Conservation (phyloP, 2,329 filamentous ascomycete species). For the Orbilia oligospora region DNA sequence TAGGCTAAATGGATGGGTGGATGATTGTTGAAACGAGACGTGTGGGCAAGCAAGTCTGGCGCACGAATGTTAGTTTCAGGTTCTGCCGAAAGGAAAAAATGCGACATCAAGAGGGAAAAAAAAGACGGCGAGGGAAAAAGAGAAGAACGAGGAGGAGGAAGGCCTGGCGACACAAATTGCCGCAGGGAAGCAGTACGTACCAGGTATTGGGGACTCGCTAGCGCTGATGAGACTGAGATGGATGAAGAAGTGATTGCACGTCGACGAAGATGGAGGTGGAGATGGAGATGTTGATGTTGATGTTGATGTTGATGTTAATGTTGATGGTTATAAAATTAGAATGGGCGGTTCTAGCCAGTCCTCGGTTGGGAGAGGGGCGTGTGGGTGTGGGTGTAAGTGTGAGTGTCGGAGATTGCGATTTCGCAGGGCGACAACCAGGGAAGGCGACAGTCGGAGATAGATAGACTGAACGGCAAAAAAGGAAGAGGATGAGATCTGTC, state of each 20-base stretch:
- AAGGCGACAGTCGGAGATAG: constrained; percentile 2
- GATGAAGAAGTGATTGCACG: constrained; percentile 5
- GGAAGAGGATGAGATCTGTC: background rate
- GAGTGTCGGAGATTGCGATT: constrained; percentile 36
- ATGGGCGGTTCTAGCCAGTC: constrained; percentile 27
- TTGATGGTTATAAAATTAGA: constrained; percentile 48
- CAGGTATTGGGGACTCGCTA: constrained; percentile 3
- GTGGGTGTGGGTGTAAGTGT: too few species aligned
- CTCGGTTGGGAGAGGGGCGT: constrained; percentile 11
- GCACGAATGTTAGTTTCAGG: constrained; percentile 17
- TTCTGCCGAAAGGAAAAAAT: constrained; percentile 22
- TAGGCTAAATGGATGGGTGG: background rate
- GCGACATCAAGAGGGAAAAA: constrained; percentile 13
- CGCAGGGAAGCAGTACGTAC: constrained; percentile 20
- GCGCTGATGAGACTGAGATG: constrained; percentile 7
- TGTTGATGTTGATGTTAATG: too few species aligned
- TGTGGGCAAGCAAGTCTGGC: constrained; percentile 4
- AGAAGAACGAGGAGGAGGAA: background rate
- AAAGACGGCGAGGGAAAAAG: too few species aligned
- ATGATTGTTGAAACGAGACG: constrained; percentile 10
- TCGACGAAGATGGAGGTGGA: background rate
- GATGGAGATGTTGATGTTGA: too few species aligned
- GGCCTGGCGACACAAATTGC: constrained; percentile 19
- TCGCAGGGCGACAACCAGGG: constrained; percentile 17
- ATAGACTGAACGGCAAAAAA: background rate